Evolutionary conservation across 2,329 filamentous ascomycete species (phyloP).

Genomic region (Myotisia sp.): DNA sequence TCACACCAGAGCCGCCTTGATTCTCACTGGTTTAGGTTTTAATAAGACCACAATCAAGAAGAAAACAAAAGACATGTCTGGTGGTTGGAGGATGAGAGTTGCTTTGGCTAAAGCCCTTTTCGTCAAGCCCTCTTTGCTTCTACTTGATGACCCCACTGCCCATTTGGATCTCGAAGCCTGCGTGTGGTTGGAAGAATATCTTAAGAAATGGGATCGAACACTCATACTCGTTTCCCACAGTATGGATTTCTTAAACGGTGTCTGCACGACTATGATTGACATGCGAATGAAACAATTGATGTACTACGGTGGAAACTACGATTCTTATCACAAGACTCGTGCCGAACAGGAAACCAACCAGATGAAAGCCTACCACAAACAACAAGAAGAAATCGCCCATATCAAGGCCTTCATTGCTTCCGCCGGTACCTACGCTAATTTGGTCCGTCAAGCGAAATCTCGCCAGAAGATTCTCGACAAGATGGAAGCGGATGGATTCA

Average conservation of each 20-base stretch:
- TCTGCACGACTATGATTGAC: constrained; percentile 96
- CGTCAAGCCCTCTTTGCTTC: constrained; percentile 87
- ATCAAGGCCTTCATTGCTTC: constrained; percentile 99
- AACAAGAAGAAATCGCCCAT: constrained; percentile 96
- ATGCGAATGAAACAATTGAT: constrained; percentile 80
- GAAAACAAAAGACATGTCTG: constrained; percentile 99
- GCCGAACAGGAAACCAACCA: constrained; percentile 93
- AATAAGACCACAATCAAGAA: constrained; percentile 97
- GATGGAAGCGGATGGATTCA: constrained; percentile 99
- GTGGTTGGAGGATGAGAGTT: constrained; percentile 99
- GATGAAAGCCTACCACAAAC: constrained; percentile 97
- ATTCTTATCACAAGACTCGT: constrained; percentile 90
- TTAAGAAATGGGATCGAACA: constrained; percentile 99
- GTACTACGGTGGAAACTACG: constrained; percentile 99
- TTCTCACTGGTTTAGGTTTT: constrained; percentile 96
- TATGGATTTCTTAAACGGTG: constrained; percentile 98
- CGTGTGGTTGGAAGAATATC: constrained; percentile 98
- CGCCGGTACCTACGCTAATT: constrained; percentile 97
- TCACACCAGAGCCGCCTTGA: constrained; percentile 84
- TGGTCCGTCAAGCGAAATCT: constrained; percentile 97
- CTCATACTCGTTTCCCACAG: constrained; percentile 94
- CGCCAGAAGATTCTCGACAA: constrained; percentile 99
- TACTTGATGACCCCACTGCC: constrained; percentile 95
- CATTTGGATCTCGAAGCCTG: constrained; percentile 99
- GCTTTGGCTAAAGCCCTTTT: constrained; percentile 94